These are phyloP conservation scores for Fomes fomentarius DNA, from an alignment of 1,284 basidiomycete genomes.

Conservation along the genomic window DNA sequence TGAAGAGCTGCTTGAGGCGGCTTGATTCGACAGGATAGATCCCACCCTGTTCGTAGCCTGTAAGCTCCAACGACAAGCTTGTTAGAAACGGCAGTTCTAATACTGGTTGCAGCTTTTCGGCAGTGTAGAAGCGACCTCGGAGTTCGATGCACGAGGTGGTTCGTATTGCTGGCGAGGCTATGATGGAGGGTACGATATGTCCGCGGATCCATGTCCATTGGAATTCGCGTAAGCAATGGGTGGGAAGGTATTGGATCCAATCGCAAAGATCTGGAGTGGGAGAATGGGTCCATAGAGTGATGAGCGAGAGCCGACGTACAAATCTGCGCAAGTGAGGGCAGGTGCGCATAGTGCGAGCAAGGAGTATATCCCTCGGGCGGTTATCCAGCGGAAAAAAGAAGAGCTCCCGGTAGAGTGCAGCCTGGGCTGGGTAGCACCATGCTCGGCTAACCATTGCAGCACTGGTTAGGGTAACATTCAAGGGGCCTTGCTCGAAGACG, in stretches of 20 bases:
- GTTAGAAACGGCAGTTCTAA: constrained; percentile 10
- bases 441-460: constrained; percentile 9
- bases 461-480: not conserved
- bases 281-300: constrained; percentile 15
- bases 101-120: constrained; percentile 3
- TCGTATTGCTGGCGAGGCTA: constrained; percentile 6
- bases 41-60: constrained; percentile 11
- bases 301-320: constrained; percentile 8
- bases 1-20: not conserved
- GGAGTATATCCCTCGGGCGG: constrained; percentile 1
- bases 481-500: constrained; percentile 6
- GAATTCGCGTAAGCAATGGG: constrained; percentile 5
- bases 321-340: constrained; percentile 11
- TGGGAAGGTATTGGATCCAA: constrained; percentile 10
- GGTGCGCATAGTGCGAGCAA: constrained; percentile 15
- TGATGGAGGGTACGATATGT: constrained; percentile 4
- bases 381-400: constrained; percentile 8
- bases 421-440: constrained; percentile 9
- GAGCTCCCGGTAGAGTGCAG: constrained; percentile 10
- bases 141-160: constrained; percentile 4
- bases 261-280: constrained; percentile 11
- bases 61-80: constrained; percentile 11
- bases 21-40: not conserved
- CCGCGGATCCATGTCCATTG: constrained; percentile 14
- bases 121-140: constrained; percentile 7